Evolutionary conservation across 441 rosid genomes (phyloP), one percentile per base, ranked within the genome.

Genomic region (Gossypium aridum): DNA sequence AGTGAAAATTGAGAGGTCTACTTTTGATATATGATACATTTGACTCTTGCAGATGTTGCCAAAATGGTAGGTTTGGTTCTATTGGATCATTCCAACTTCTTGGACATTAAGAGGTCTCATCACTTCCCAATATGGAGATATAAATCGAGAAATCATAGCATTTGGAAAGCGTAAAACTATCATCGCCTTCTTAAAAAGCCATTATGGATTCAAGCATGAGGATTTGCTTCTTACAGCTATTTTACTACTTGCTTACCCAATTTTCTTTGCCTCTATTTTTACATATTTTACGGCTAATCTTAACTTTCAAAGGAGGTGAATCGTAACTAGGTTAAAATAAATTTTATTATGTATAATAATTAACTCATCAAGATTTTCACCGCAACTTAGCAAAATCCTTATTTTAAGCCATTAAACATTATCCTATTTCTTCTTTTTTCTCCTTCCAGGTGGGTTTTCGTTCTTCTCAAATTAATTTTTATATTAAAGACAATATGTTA

Each of bases 41-140:
- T 56, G 13, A 19, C 56, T n/a, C 43, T 72, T 79, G 81, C 83
- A 84, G 86, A 7, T 43, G 22, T 70, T 79, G 23, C 85, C 89
- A 60, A 78, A 56, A 34, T 82, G 87, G 89, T 86, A 85, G 89
- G 69, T 64, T 2, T 82, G 87, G 86, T 19, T 66, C 14, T 82
- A 80, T 31, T 82, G 85, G 89, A 80, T 80, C 23, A 80, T 77
- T 70, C 87, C 84, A 6, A 74, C 70, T 7, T 8, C 84, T 19
- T 84, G 89, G 87, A 69, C 85, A 7, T 34, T 86, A 19, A 84
- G 75, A 70, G 87, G 73, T 59, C 43, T 86, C 10, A 55, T 86
- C 0, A 51, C 76, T 26, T 84, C 86, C 5, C 86, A 81, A 64
- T 86, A 79, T 28, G 86, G 85, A 70, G 86, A 86, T 66, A 71